Base-by-base conservation (phyloP, 345 rosid species). In the Salix dunnii region DNA sequence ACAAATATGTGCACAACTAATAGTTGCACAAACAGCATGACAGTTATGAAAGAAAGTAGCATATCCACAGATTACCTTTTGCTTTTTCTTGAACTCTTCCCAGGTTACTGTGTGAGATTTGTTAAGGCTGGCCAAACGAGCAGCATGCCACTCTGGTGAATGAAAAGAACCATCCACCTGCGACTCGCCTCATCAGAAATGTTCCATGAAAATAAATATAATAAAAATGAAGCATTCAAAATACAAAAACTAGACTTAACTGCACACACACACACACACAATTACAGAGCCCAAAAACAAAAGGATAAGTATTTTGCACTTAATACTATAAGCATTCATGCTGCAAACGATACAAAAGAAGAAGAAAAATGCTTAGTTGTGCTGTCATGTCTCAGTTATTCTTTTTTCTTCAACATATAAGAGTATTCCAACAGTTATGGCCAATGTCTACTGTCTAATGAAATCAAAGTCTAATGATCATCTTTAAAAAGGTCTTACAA, bases 161-260 rank as follows among this genome's bases (percentile, higher is more conserved):
- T 93, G 99, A 93, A 96, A 96, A 84, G 99, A 96, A 90, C 98
- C 98, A 92, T 96, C 99, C 97, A 96, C 97, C 99, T 96, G 98
- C 69, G 97, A 96, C 90, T 79, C 81, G 76, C 95, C 97, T 89
- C 97, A 90, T 96, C 97, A 96, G 95, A 87, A 90, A 85, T 25
- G 89, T 86, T 84, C 93, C 84, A 70, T 78, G 62, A 80, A 72
- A n/a, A 60, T 11, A 38, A 23, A 58, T 25, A 38, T 33, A 48
- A n/a, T 30, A 49, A 65, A 25, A n/a, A 27, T 21, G 25, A 43
- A 8, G 11, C 4, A 71, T 71, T 60, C 35, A 67, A 30, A 38
- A 66, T 27, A 49, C 36, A 25, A 58, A 53, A 53, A 7, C 12
- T 55, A 67, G 4, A 28, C 55, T 18, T 66, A 16, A 62, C 64